Base-by-base conservation (phyloP, 2,329 filamentous ascomycete genomes). In the Zasmidium cellare region DNA sequence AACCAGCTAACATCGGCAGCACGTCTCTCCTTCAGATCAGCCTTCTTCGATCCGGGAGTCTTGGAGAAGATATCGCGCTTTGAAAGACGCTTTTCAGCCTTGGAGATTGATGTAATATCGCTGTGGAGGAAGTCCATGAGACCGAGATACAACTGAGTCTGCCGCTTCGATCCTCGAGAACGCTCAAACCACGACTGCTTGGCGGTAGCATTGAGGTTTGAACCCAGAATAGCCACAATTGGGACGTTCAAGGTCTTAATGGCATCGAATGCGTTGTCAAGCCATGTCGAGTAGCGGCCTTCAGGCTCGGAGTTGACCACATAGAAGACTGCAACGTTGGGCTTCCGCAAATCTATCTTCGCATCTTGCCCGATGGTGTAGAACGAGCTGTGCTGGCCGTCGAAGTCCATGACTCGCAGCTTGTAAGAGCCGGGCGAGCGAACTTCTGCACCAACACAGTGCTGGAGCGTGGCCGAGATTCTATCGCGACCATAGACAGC, bases 401-500 rank as follows among this genome's bases (percentile, higher is more conserved):
- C 56, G 22, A 56, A 49, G 31, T 63, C 62, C 12, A 62, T 38
- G 23, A 65, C 47, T 7, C 41, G 59, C 2, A 65, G 54, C n/a
- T 55, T 57, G 25, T 46, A 54, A 11, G 58, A 53, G 14, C 38
- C 28, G 19, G 23, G 44, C 19, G 50, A 51, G 11, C 52, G 57
- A n/a, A 22, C 44, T 45, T 61, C 56, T 9, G 57, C 60, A 19
- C 51, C 56, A 25, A 66, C 51, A 46, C 66, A 68, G 38, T 65
- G 65, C 54, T 66, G 57, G 16, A 66, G 47, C 5, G 56, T 59
- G 16, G 65, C 58, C 18, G 58, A 53, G 31, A 64, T 46, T 9
- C 53, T 58, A 49, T 60, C 52, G 6, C 59, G 44, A 24, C 56
- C 53, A 55, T 44, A 55, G 23, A 67, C 57, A 25, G 61, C 56